Conservation (phyloP, 805 yeast species). For the Ogataea parapolymorpha region DNA sequence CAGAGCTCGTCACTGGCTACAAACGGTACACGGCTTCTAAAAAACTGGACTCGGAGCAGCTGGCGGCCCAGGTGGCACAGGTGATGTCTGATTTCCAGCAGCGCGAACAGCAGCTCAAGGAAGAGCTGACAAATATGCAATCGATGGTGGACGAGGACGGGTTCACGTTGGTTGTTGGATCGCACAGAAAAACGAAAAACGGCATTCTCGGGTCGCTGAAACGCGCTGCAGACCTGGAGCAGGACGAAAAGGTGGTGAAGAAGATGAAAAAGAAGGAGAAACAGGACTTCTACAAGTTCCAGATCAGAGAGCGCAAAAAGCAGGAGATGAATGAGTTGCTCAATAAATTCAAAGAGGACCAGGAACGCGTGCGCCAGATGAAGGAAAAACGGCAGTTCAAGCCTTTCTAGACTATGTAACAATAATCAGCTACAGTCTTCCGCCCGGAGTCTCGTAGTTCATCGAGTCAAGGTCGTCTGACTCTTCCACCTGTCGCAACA, state of each 20-base stretch:
- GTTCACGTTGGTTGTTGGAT: conserved; percentile 84
- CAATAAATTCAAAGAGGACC: conserved; percentile 83
- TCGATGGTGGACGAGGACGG: conserved; percentile 88
- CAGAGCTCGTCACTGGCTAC: conserved; percentile 31
- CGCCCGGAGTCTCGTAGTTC: conserved; percentile 39
- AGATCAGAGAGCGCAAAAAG: conserved; percentile 90
- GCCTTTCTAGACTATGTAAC: conserved; percentile 53
- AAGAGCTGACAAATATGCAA: conserved; percentile 51
- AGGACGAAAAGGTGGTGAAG: conserved; percentile 37
- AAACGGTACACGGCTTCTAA: conserved; percentile 42
- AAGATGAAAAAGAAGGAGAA: conserved; percentile 73
- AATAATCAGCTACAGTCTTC: conserved; percentile 30
- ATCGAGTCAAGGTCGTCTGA: conserved; percentile 28
- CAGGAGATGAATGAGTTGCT: conserved; percentile 86
- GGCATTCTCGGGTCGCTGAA: conserved; percentile 56
- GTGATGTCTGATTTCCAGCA: conserved; percentile 65
- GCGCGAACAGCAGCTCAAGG: conserved; percentile 61
- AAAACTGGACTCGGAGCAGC: conserved; percentile 45
- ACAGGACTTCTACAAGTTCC: conserved; percentile 93
- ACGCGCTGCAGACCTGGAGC: conserved; percentile 27
- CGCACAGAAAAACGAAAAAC: conserved; percentile 77
- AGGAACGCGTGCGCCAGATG: conserved; percentile 75
- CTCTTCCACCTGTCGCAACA: conserved; percentile 81
- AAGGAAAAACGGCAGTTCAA: conserved; percentile 78
- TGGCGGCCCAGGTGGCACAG: conserved; percentile 55